These are phyloP conservation scores for Leccinellum luteum DNA, from an alignment of 768 basidiomycete genomes.

Conservation along the genomic window DNA sequence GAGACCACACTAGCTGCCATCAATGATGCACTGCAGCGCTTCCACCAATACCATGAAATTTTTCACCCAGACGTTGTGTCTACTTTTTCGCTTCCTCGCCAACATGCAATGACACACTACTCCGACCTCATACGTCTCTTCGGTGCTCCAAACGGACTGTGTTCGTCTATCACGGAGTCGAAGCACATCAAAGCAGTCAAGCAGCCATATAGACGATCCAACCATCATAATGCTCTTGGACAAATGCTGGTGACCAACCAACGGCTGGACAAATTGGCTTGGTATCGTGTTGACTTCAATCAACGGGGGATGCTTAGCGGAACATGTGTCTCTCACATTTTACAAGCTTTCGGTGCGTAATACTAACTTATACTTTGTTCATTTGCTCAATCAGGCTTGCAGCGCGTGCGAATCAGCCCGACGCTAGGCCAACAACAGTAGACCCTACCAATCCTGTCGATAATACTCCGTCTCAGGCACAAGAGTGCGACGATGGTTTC, in stretches of 20 bases:
- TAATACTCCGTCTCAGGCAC: too few species aligned
- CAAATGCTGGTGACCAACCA: background rate
- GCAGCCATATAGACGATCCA: background rate
- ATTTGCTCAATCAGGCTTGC: too few species aligned
- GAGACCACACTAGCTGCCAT: background rate
- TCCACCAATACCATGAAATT: background rate
- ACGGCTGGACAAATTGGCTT: background rate
- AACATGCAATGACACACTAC: background rate
- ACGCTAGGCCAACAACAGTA: too few species aligned
- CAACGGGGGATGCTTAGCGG: background rate
- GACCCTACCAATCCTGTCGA: too few species aligned
- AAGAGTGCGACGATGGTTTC: too few species aligned
- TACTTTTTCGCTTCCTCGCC: background rate
- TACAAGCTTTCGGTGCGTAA: background rate
- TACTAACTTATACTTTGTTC: background rate
- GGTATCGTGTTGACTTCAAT: background rate
- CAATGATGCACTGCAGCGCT: background rate
- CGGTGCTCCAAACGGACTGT: background rate
- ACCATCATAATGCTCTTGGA: background rate
- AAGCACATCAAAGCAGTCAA: background rate
- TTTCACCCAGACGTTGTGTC: background rate
- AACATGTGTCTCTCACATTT: background rate
- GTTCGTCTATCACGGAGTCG: background rate
- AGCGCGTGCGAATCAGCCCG: too few species aligned
- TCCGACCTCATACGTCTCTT: background rate